A percentile compares a stretch with the other conserved stretches of the same genome.
Evolutionary conservation across 768 basidiomycete genomes (phyloP).

Genomic region (Lyophyllum shimeji): DNA sequence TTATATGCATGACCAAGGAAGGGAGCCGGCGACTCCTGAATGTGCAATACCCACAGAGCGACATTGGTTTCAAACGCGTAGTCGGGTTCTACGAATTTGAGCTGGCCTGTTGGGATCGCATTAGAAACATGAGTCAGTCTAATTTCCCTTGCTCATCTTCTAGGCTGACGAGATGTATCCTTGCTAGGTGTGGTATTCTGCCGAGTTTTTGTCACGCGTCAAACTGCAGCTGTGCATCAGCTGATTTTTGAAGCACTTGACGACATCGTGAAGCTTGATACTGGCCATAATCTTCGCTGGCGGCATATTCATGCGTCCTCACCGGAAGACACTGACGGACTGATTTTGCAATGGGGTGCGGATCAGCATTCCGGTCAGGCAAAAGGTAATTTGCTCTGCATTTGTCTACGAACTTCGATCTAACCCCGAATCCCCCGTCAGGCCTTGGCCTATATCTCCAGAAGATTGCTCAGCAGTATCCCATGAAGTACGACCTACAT

Average conservation of each 20-base stretch:
- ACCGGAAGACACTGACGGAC: constrained; percentile 10
- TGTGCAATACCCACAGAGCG: constrained; percentile 24
- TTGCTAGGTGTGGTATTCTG: neutral
- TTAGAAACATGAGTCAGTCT: neutral
- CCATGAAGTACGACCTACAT: neutral
- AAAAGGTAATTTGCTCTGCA: constrained; percentile 13
- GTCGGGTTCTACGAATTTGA: constrained; percentile 28
- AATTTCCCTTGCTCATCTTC: neutral
- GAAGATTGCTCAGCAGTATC: neutral
- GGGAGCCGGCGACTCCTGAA: constrained; percentile 16
- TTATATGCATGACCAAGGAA: constrained; percentile 25
- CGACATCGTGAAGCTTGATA: constrained; percentile 20
- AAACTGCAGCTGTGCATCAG: constrained; percentile 20
- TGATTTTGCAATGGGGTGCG: constrained; percentile 20
- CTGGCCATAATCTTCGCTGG: constrained; percentile 18
- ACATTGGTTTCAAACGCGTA: constrained; percentile 27
- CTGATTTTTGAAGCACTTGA: constrained; percentile 16
- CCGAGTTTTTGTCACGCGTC: constrained; percentile 4
- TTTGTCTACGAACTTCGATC: neutral
- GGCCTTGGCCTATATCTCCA: constrained; percentile 1
- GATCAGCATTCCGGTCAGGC: constrained; percentile 25
- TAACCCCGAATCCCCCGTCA: constrained; percentile 4
- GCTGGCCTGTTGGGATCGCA: constrained; percentile 10
- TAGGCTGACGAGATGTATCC: neutral
- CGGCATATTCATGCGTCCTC: constrained; percentile 20